Percentiles rank a stretch among this genome's conserved stretches.
Conservation (phyloP, 2,329 filamentous ascomycete species). For the Diaporthe destruens region DNA sequence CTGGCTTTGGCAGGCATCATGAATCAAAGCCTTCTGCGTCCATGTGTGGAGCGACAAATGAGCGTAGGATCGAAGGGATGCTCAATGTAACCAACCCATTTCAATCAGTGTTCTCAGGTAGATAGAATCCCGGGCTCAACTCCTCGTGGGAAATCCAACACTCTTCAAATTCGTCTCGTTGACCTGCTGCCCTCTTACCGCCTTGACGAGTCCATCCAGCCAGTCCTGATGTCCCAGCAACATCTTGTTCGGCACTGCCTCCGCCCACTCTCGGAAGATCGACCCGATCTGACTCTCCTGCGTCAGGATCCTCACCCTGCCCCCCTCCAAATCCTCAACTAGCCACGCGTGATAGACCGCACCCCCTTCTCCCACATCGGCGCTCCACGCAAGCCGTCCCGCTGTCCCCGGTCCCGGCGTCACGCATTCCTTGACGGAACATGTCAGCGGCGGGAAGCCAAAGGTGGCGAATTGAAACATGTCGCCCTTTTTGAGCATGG, state of each 20-base stretch:
- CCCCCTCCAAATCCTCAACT: slow-evolving; percentile 48
- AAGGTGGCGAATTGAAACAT: slow-evolving; percentile 49
- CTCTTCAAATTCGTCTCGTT: slow-evolving; percentile 36
- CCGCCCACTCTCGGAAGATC: slow-evolving; percentile 43
- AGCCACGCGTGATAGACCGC: slow-evolving; percentile 49
- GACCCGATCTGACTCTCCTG: slow-evolving; percentile 50
- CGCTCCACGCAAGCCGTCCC: slow-evolving; percentile 48
- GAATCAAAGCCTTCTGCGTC: neutral
- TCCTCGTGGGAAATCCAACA: slow-evolving; percentile 34
- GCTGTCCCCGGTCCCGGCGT: slow-evolving; percentile 40
- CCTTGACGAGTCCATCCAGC: slow-evolving; percentile 46
- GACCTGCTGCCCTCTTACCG: slow-evolving; percentile 26
- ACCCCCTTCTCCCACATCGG: slow-evolving; percentile 42
- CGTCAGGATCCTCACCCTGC: slow-evolving; percentile 47
- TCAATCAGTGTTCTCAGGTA: neutral
- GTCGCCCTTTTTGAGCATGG: slow-evolving; percentile 45
- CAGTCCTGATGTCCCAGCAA: slow-evolving; percentile 49
- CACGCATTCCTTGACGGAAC: slow-evolving; percentile 46
- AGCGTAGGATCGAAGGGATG: too few species aligned
- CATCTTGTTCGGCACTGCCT: slow-evolving; percentile 47
- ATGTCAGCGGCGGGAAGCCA: slow-evolving; percentile 46
- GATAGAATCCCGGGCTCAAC: neutral
- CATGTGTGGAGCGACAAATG: neutral
- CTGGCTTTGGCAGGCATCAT: neutral
- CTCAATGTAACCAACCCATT: neutral